These are phyloP conservation scores for Chalciporus chontae DNA, from an alignment of 768 basidiomycete genomes.

Conservation along the genomic window DNA sequence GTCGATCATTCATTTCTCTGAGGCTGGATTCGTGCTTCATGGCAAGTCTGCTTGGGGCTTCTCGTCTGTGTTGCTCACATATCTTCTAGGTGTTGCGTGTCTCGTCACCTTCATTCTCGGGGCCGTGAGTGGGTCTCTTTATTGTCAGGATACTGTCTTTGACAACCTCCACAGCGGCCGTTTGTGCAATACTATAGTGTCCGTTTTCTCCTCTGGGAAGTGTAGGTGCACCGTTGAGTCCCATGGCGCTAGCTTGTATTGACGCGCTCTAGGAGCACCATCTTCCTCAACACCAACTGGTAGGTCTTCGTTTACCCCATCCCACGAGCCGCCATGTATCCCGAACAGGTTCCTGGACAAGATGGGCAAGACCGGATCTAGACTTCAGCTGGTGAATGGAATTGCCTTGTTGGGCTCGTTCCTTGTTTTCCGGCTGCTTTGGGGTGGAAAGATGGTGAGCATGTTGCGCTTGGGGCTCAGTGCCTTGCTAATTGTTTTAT, in stretches of 20 bases:
- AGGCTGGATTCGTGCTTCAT: constrained; percentile 75
- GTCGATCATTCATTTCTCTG: constrained; percentile 61
- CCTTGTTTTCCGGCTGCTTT: constrained; percentile 66
- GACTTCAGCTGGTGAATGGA: constrained; percentile 69
- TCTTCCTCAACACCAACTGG: constrained; percentile 90
- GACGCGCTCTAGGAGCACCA: constrained; percentile 55
- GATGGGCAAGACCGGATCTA: constrained; percentile 64
- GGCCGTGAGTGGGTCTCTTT: constrained; percentile 50
- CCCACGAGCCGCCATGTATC: neutral
- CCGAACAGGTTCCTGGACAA: constrained; percentile 70
- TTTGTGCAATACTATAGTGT: constrained; percentile 78
- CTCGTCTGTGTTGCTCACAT: constrained; percentile 1
- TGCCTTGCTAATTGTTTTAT: constrained; percentile 4
- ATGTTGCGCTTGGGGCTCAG: no score
- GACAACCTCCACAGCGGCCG: constrained; percentile 45
- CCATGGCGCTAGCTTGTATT: constrained; percentile 1
- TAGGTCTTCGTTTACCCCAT: constrained; percentile 28
- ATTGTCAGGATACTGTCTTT: constrained; percentile 1
- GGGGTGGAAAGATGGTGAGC: constrained; percentile 51
- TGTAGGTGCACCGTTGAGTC: constrained; percentile 36
- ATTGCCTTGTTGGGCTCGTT: constrained; percentile 62
- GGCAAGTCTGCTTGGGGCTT: constrained; percentile 37
- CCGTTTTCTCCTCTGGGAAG: constrained; percentile 82
- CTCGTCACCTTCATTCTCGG: constrained; percentile 59
- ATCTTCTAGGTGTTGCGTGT: constrained; percentile 54